Conservation (phyloP, 192 early-diverging fungal genomes). For the Haplosporangium gracile region DNA sequence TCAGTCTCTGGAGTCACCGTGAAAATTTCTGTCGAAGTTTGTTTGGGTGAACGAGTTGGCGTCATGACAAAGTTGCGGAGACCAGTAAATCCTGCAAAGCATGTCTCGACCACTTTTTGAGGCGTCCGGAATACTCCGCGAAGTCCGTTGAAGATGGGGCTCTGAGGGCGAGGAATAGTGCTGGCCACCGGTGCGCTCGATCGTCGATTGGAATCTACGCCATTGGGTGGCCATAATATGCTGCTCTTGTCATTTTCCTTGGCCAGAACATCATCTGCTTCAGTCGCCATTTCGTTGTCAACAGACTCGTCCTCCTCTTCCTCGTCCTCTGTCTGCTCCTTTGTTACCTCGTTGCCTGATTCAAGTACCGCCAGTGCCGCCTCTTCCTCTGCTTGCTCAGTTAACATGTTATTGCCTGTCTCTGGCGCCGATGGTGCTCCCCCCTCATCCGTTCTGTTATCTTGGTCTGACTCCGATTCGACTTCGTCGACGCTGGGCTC, state of each 20-base stretch:
- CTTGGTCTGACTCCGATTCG: neutral
- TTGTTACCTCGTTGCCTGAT: neutral
- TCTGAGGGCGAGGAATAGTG: neutral
- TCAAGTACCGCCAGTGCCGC: neutral
- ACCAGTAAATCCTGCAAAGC: conserved; percentile 28
- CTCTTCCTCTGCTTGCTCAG: neutral
- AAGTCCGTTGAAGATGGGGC: conserved; percentile 32
- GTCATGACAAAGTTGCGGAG: conserved; percentile 30
- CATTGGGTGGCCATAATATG: neutral
- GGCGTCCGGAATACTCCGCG: conserved; percentile 36
- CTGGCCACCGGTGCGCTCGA: conserved; percentile 19
- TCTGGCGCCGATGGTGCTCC: neutral
- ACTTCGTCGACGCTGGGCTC: neutral
- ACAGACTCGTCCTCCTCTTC: neutral
- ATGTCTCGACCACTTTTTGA: conserved; percentile 33
- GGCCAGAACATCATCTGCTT: neutral
- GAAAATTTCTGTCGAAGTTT: neutral
- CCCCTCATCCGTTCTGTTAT: neutral
- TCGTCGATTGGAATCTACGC: neutral
- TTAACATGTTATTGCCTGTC: neutral
- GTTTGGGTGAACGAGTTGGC: conserved; percentile 2
- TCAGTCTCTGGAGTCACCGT: neutral
- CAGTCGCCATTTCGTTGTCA: neutral
- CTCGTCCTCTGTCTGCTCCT: neutral
- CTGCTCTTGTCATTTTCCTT: neutral